A percentile compares a stretch with the other conserved stretches of the same genome.
Conservation (phyloP, 306 rosid species). For the Citrullus colocynthis region DNA sequence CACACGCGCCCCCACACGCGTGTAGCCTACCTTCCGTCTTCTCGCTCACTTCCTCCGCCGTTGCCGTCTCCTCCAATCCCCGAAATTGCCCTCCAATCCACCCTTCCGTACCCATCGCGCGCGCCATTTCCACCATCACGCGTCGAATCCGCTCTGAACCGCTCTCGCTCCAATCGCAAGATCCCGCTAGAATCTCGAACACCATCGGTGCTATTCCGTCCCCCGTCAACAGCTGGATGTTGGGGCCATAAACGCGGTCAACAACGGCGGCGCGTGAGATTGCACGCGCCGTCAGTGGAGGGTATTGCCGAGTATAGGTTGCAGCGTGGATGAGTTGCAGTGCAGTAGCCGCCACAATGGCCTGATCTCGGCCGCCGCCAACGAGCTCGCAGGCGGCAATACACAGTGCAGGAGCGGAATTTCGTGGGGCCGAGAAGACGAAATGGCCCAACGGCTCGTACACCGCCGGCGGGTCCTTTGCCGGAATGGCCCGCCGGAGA, state of each 20-base stretch:
- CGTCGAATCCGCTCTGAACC: conserved; percentile 31
- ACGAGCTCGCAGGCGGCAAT: conserved; percentile 58
- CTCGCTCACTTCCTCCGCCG: conserved; percentile 2
- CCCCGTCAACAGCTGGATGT: conserved; percentile 33
- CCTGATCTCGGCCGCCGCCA: conserved; percentile 33
- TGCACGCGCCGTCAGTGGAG: conserved; percentile 9
- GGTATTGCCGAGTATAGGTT: conserved; percentile 29
- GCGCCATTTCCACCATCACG: conserved; percentile 44
- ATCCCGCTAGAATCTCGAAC: conserved; percentile 30
- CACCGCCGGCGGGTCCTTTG: conserved; percentile 38
- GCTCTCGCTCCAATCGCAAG: conserved; percentile 14
- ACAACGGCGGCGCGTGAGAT: background rate
- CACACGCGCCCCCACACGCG: conserved; percentile 61
- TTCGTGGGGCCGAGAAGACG: conserved; percentile 24
- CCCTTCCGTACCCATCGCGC: conserved; percentile 43
- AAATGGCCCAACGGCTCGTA: conserved; percentile 53
- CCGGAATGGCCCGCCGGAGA: conserved; percentile 31
- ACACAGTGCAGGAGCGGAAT: conserved; percentile 49
- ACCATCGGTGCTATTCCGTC: conserved; percentile 43
- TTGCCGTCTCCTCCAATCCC: background rate
- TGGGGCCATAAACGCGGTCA: conserved; percentile 9
- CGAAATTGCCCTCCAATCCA: conserved; percentile 23
- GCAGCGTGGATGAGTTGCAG: conserved; percentile 30
- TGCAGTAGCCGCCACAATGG: conserved; percentile 61
- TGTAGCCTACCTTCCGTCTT: conserved; percentile 50